Evolutionary conservation across 805 yeast species (phyloP).

Genomic region (Wickerhamiella occidentalis): DNA sequence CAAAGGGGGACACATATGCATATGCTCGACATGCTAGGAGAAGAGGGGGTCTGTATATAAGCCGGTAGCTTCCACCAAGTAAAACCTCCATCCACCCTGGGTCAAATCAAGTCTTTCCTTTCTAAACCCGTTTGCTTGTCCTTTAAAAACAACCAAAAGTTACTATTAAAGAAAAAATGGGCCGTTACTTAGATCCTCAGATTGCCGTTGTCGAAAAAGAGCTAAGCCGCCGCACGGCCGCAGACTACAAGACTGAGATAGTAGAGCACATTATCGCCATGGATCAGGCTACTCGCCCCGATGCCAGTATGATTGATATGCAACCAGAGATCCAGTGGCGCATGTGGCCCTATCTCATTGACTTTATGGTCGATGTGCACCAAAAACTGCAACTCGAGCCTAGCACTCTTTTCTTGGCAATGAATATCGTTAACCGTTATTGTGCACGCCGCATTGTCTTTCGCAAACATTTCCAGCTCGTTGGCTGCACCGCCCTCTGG

Average conservation of each 20-base stretch:
- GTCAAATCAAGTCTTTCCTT: slow-evolving; percentile 6
- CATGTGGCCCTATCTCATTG: slow-evolving; percentile 59
- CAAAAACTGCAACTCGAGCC: slow-evolving; percentile 52
- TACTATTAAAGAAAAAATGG: background rate
- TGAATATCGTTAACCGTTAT: slow-evolving; percentile 72
- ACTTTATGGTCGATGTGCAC: slow-evolving; percentile 55
- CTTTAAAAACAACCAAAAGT: background rate
- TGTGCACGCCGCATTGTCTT: slow-evolving; percentile 76
- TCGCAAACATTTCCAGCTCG: slow-evolving; percentile 73
- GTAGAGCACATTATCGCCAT: slow-evolving; percentile 27
- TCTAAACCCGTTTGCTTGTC: background rate
- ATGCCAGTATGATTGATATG: slow-evolving; percentile 53
- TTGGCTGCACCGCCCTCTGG: slow-evolving; percentile 88
- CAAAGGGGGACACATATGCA: slow-evolving; percentile 10
- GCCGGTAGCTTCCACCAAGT: background rate
- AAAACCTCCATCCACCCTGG: slow-evolving; percentile 3
- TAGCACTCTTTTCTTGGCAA: slow-evolving; percentile 55
- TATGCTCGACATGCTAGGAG: slow-evolving; percentile 8
- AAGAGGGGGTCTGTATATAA: slow-evolving; percentile 7
- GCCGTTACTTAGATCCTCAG: slow-evolving; percentile 11
- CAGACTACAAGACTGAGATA: slow-evolving; percentile 30
- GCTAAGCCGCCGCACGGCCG: slow-evolving; percentile 21
- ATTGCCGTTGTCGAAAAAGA: slow-evolving; percentile 15
- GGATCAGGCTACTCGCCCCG: slow-evolving; percentile 35
- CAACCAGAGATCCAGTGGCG: slow-evolving; percentile 74